Evolutionary conservation across 2,329 filamentous ascomycete genomes (phyloP), one percentile per base, ranked within the genome.

Genomic region (Trichothecium sympodiale): DNA sequence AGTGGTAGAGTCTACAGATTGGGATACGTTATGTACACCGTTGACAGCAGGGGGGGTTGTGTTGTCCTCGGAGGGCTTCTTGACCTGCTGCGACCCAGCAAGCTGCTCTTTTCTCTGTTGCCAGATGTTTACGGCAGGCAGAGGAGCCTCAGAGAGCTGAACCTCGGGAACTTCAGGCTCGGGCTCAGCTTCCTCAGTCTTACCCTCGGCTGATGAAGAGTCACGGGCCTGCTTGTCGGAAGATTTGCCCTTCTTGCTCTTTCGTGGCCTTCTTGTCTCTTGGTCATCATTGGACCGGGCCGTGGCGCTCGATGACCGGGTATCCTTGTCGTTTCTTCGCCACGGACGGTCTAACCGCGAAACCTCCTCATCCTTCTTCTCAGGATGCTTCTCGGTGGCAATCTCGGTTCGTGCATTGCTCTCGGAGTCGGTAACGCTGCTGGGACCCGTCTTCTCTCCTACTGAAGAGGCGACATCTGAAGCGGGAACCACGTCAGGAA

Each of bases 101-200:
- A 25, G 10, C 20, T 25, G 20, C 10, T 86, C 80, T 47, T 72
- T 80, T 38, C 88, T 75, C 59, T 88, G 77, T 43, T 79, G 73
- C 89, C 91, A 98, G 42, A 88, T 66, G 56, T 98, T 98, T 39
- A 95, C 82, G 2, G 76, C 58, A 1, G 91, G 91, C 30, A 83
- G 69, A 20, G 86, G 82, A 14, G 89, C 89, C 41, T 91, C 85
- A 32, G 81, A 80, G 29, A 94, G 66, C 48, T 80, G 72, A 31
- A 75, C 62, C 48, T 79, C 76, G 47, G 72, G 63, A 12, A 65
- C 64, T 41, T 74, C 62, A 17, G 46, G 51, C 20, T 41, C 46
- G 12, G 43, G 35, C 34, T 55, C 54, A 26, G 37, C 33, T 40
- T 72, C 69, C 45, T 74, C 74, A 47, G 78, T 74, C 44, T 78